phyloP scores from a whole-genome alignment of 208 protist genomes.

The Acanthamoeba royreba region DNA sequence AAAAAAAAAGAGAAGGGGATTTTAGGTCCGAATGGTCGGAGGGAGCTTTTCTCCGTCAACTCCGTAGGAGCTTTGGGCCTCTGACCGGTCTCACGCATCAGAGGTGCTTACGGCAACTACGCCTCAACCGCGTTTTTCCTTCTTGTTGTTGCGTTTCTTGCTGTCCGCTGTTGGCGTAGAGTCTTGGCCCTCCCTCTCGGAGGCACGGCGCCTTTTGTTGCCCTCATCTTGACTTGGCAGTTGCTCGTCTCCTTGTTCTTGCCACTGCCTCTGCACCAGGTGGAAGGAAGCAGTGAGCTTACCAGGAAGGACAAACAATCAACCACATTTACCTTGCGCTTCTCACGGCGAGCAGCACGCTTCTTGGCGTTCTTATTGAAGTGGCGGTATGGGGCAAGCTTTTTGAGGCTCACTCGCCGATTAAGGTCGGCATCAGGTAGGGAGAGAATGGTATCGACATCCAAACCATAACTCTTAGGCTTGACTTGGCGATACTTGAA shows the following conservation, averaged over 20 bases:
- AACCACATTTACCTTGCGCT: not conserved
- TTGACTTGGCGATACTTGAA: slow-evolving; percentile 42
- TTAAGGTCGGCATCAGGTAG: not conserved
- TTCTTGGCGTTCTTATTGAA: not conserved
- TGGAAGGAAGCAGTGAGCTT: not conserved
- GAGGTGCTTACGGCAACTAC: too few species aligned
- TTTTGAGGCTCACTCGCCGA: not conserved
- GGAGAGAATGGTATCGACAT: not conserved
- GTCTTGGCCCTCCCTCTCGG: not conserved
- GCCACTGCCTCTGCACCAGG: not conserved
- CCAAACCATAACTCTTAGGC: not conserved
- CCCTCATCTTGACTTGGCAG: not conserved
- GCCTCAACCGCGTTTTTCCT: too few species aligned
- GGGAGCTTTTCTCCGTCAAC: too few species aligned
- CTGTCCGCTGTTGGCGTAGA: too few species aligned
- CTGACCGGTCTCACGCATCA: too few species aligned
- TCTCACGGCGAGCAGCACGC: not conserved
- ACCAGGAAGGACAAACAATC: not conserved
- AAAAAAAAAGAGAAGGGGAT: too few species aligned
- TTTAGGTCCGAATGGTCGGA: too few species aligned
- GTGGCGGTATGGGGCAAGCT: slow-evolving; percentile 14
- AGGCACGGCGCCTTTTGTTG: too few species aligned
- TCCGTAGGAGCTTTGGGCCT: too few species aligned
- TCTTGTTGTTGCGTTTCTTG: not conserved
- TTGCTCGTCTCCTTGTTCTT: not conserved